Evolutionary conservation across 345 rosid species (phyloP).

Genomic region (Limnanthes douglasii): DNA sequence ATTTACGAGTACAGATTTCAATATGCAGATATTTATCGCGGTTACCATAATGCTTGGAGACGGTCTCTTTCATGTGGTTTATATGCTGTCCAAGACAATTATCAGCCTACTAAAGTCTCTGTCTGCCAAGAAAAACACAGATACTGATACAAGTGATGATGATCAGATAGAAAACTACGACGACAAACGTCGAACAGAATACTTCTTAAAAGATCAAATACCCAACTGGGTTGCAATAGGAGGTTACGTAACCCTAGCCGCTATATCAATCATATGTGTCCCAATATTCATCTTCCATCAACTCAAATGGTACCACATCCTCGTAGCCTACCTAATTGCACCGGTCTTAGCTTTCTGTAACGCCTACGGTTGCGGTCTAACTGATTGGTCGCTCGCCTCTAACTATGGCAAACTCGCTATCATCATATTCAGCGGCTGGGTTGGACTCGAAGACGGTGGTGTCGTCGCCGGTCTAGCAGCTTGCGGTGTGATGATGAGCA

Average conservation of each 20-base stretch:
- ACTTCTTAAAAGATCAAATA: conserved; percentile 54
- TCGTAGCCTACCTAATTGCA: conserved; percentile 51
- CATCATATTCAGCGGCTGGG: conserved; percentile 52
- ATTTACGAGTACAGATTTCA: too few relatives aligned
- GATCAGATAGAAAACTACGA: too few relatives aligned
- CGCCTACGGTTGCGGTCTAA: conserved; percentile 67
- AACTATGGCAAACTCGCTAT: conserved; percentile 80
- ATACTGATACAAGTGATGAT: too few relatives aligned
- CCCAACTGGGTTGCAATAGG: conserved; percentile 54
- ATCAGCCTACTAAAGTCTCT: too few relatives aligned
- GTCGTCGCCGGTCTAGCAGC: conserved; percentile 71
- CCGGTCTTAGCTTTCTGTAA: conserved; percentile 80
- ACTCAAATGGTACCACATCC: conserved; percentile 60
- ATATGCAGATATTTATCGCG: too few relatives aligned
- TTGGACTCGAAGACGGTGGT: conserved; percentile 62
- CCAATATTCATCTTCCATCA: conserved; percentile 62
- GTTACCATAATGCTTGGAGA: too few relatives aligned
- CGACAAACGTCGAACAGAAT: too few relatives aligned
- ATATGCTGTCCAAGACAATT: too few relatives aligned
- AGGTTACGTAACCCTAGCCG: conserved; percentile 62
- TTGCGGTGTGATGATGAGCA: conserved; percentile 66
- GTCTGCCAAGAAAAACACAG: too few relatives aligned
- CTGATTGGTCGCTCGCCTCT: conserved; percentile 60
- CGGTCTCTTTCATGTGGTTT: too few relatives aligned
- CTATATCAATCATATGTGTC: conserved; percentile 46